Percentiles rank a stretch among this genome's conserved stretches.
These are phyloP conservation scores for Stachybotrys elegans DNA, from an alignment of 2,329 filamentous ascomycete species.

Conservation along the genomic window DNA sequence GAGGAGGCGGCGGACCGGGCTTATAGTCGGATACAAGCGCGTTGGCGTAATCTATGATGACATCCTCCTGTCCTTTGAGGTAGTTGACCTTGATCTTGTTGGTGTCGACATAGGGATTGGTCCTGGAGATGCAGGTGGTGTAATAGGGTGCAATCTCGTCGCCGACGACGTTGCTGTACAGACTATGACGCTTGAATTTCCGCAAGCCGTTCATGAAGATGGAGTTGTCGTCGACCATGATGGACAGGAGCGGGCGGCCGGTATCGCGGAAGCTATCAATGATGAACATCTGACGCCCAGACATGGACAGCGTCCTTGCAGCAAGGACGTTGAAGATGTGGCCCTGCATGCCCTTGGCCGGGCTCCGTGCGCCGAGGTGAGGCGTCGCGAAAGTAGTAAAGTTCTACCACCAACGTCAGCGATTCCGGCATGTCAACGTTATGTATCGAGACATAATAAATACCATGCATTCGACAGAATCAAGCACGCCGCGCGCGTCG, in stretches of 20 bases:
- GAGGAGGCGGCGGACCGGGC: conserved; percentile 20
- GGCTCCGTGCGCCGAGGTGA: conserved; percentile 71
- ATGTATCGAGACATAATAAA: conserved; percentile 10
- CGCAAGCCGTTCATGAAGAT: conserved; percentile 80
- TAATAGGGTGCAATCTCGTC: conserved; percentile 79
- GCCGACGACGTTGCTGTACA: conserved; percentile 86
- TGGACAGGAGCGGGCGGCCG: conserved; percentile 69
- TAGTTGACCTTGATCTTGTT: conserved; percentile 68
- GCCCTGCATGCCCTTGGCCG: conserved; percentile 60
- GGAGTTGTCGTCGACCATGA: conserved; percentile 77
- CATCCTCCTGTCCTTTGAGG: conserved; percentile 65
- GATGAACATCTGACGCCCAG: conserved; percentile 80
- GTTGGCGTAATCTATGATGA: conserved; percentile 65
- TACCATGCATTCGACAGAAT: conserved; percentile 73
- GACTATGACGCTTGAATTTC: conserved; percentile 67
- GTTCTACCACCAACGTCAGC: conserved; percentile 49
- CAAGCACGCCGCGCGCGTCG: conserved; percentile 73
- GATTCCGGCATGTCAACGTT: not conserved
- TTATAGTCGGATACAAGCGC: conserved; percentile 50
- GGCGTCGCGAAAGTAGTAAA: conserved; percentile 90
- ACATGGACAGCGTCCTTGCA: conserved; percentile 73
- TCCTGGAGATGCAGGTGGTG: conserved; percentile 72
- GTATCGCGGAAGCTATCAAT: conserved; percentile 84
- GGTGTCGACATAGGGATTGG: conserved; percentile 66
- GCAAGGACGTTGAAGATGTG: conserved; percentile 80